Evolutionary conservation across 2,329 filamentous ascomycete species (phyloP), one percentile per base, ranked within the genome.

Genomic region (Sporothrix curviconia): DNA sequence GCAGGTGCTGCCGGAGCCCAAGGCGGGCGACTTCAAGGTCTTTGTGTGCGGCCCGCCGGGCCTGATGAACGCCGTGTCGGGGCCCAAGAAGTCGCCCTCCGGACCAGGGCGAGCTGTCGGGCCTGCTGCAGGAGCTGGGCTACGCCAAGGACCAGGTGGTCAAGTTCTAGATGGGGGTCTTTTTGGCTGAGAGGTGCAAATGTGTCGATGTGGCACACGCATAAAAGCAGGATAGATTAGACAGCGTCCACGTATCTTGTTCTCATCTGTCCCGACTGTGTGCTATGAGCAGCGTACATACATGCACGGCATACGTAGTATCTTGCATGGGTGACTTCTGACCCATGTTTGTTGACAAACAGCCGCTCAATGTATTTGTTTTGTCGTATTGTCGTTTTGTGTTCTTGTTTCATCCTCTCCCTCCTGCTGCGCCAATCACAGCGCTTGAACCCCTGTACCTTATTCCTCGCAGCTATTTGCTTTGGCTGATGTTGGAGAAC

Each of bases 11-110:
- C 94, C 94, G 11, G 91, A 95, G 74, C 91, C 94, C 62, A 94
- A 94, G 81, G 81, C 82, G 66, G 88, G 88, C 64, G 94, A 96
- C 76, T 39, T 96, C 78, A 97, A 97, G 84, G 74, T 97, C 62
- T 97, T 99, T 68, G 90, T 99, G 37, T 97, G 92, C 73, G 92
- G 92, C 0, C 94, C 94, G 12, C 92, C 92, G 3, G 89, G 86
- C 42, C 71, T 97, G 80, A 96, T 96, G 84, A 95, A 96, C 74
- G 88, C 91, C 59, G 85, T 97, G 65, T 92, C 88, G 37, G 94
- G 94, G 34, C 75, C 76, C 68, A 97, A 99, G 89, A 86, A 87
- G 72, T 94, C 87, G 74, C 91, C 92, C n/a, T 80, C 83, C n/a
- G 67, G 91, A 99, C 71, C 94, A 99, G 77, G 94, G 94, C 65